Base-by-base conservation (phyloP, 768 basidiomycete genomes). In the Tephrocybe sp. region DNA sequence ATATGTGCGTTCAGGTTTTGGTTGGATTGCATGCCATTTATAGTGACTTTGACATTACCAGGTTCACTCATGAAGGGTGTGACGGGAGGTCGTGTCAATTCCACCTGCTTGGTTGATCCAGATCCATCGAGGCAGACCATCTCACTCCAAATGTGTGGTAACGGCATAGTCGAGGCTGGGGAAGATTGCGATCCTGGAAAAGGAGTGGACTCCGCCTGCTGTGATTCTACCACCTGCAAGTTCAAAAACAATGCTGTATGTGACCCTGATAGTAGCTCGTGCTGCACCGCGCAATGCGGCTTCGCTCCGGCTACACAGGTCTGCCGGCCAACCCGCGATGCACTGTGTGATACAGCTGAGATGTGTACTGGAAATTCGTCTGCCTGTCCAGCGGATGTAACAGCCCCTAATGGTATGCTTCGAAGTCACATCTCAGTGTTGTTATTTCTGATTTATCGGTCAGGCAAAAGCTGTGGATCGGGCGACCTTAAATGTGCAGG, bases 101-200 rank as follows among this genome's bases (percentile, higher is more conserved):
- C 83, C 3, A 75, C 76, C 31, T 96, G 92, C 63, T 68, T 96
- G 19, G 70, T 81, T 39, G 79, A 83, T 51, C 83, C 88, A 1
- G 79, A 70, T 54, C 65, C 63, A 34, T 60, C 57, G 33, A 67
- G 68, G 36, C 62, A 73, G 51, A 75, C 72, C 6, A 80, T 88
- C 56, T 77, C 83, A 3, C 71, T 88, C 16, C 75, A 87, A 58
- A 86, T 85, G 84, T 89, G 86, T 60, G 87, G 89, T 22, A 91
- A 92, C 66, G 89, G 89, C 44, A 90, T 92, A 54, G 83, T 89
- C 45, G 89, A 90, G 63, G 65, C 60, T 0, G 92, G 89, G 26
- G 92, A 96, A 70, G 87, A 94, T 34, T 94, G 92, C 64, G 92
- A 96, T 67, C 91, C 92, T 0, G 88, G 88, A 26, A 59, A 64